phyloP scores from a whole-genome alignment of 2,329 filamentous ascomycete species.

The Talaromyces sp. region DNA sequence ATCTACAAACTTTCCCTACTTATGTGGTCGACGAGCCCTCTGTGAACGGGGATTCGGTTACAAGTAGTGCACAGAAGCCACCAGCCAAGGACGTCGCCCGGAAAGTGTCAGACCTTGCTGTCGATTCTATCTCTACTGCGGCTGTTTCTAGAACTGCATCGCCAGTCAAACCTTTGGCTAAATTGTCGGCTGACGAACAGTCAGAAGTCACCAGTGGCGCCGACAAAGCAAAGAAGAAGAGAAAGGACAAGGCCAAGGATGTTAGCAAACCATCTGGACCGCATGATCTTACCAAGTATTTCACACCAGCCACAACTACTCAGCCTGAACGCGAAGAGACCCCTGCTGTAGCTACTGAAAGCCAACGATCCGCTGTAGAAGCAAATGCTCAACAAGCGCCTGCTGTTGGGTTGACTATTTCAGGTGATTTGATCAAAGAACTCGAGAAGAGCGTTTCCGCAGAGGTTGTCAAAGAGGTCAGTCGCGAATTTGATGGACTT shows the following conservation, averaged over 20 bases:
- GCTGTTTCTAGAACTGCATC: slow-evolving; percentile 32
- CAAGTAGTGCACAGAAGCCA: slow-evolving; percentile 30
- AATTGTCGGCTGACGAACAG: slow-evolving; percentile 38
- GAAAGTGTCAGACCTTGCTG: slow-evolving; percentile 34
- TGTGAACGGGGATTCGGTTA: slow-evolving; percentile 43
- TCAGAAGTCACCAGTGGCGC: slow-evolving; percentile 26
- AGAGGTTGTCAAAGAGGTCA: slow-evolving; percentile 48
- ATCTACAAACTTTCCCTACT: slow-evolving; percentile 56
- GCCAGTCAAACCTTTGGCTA: slow-evolving; percentile 38
- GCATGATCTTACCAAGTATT: slow-evolving; percentile 16
- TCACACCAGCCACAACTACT: slow-evolving; percentile 16
- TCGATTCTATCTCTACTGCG: slow-evolving; percentile 23
- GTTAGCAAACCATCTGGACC: slow-evolving; percentile 21
- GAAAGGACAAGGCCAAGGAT: slow-evolving; percentile 51
- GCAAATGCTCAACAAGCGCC: not conserved
- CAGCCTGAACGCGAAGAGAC: slow-evolving; percentile 14
- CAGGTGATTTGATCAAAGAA: slow-evolving; percentile 58
- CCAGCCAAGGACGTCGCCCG: slow-evolving; percentile 39
- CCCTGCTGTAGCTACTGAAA: not conserved
- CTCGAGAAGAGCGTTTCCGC: slow-evolving; percentile 47
- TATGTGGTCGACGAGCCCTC: slow-evolving; percentile 41
- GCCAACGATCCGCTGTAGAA: slow-evolving; percentile 9
- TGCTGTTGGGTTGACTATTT: slow-evolving; percentile 32
- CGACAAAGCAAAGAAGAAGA: slow-evolving; percentile 69
- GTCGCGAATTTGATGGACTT: slow-evolving; percentile 53